Evolutionary conservation across 2,329 filamentous ascomycete species (phyloP).

Genomic region (Myriosclerotinia duriaeana): DNA sequence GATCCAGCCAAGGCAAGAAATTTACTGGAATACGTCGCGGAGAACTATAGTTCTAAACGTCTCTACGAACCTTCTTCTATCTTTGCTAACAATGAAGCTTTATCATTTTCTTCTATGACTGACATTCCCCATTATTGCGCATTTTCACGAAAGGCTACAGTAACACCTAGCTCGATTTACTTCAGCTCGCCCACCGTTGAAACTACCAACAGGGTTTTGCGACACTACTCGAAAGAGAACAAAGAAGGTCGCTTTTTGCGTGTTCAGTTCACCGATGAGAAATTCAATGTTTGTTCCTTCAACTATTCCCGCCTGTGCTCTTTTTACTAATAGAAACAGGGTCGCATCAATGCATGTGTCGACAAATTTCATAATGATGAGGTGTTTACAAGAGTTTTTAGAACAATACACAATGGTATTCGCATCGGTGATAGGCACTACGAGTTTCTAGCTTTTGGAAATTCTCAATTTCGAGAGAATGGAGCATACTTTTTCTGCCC

Average conservation of each 20-base stretch:
- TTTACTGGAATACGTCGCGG: conserved; percentile 72
- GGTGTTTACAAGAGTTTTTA: conserved; percentile 71
- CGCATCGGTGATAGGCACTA: conserved; percentile 77
- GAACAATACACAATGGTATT: conserved; percentile 75
- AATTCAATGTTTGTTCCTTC: conserved; percentile 40
- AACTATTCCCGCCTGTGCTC: conserved; percentile 32
- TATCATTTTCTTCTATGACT: conserved; percentile 48
- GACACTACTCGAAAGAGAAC: conserved; percentile 61
- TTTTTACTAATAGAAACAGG: conserved; percentile 44
- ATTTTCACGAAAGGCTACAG: conserved; percentile 69
- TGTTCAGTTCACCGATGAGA: conserved; percentile 86
- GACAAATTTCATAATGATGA: conserved; percentile 59
- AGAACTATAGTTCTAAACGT: conserved; percentile 52
- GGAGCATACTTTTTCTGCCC: conserved; percentile 91
- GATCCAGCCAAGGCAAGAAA: conserved; percentile 54
- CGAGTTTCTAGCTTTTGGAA: conserved; percentile 90
- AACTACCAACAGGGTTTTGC: conserved; percentile 81
- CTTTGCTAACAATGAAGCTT: conserved; percentile 57
- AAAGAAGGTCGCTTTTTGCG: conserved; percentile 78
- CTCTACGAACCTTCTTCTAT: conserved; percentile 71
- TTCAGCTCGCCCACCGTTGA: conserved; percentile 78
- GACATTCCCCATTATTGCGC: conserved; percentile 71
- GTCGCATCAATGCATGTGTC: conserved; percentile 57
- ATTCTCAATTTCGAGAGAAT: conserved; percentile 89
- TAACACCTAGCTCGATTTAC: conserved; percentile 83